These are phyloP conservation scores for Austroboletus novae-zelandiae DNA, from an alignment of 1,284 basidiomycete species.

Conservation along the genomic window DNA sequence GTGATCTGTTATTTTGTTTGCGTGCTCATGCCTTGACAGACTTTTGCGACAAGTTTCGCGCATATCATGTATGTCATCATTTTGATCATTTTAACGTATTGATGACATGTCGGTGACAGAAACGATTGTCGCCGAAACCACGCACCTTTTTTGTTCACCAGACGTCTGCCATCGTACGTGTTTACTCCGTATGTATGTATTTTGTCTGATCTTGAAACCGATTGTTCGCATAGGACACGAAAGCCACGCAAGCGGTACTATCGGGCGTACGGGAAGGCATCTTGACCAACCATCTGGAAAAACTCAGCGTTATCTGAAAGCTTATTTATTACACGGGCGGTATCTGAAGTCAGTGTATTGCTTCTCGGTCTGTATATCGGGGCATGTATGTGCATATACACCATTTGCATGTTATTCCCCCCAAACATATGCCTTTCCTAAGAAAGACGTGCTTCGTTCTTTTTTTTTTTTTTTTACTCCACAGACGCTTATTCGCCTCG, in stretches of 20 bases:
- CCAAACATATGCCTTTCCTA: too few species aligned
- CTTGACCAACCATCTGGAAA: slow-evolving; percentile 26
- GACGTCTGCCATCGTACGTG: slow-evolving; percentile 47
- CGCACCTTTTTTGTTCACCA: slow-evolving; percentile 51
- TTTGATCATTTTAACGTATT: slow-evolving; percentile 5
- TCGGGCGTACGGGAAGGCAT: slow-evolving; percentile 36
- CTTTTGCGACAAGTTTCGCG: slow-evolving; percentile 51
- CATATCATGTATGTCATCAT: slow-evolving; percentile 42
- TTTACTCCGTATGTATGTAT: background rate
- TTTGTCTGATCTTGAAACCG: background rate
- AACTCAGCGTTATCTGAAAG: slow-evolving; percentile 28
- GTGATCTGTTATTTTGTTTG: too few species aligned
- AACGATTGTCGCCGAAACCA: slow-evolving; percentile 43
- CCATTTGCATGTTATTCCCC: too few species aligned
- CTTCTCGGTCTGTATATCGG: background rate
- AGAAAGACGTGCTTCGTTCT: too few species aligned
- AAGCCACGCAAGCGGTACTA: slow-evolving; percentile 46
- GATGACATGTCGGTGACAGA: slow-evolving; percentile 29
- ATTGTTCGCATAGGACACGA: slow-evolving; percentile 42
- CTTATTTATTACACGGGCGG: background rate
- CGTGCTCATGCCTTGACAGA: slow-evolving; percentile 31
- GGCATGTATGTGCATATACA: background rate
- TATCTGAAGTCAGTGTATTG: background rate
- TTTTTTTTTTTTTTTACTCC: too few species aligned
- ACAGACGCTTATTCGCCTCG: too few species aligned